A percentile compares a stretch with the other conserved stretches of the same genome.
These are phyloP conservation scores for Tulasnella sp. DNA, from an alignment of 768 basidiomycete genomes.

Conservation along the genomic window DNA sequence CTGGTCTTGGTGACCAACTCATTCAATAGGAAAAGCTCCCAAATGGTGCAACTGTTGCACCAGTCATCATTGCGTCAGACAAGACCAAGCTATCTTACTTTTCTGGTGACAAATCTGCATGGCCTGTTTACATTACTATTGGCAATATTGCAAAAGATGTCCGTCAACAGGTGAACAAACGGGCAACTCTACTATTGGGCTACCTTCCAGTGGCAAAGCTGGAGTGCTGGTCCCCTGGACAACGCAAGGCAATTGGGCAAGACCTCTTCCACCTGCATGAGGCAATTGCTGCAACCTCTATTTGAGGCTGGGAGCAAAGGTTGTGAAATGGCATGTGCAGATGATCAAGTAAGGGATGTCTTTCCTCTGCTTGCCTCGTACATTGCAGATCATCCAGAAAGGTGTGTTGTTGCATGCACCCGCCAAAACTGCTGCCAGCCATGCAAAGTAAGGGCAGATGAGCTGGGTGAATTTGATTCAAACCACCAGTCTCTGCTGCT, in stretches of 20 bases:
- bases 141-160: slow-evolving; percentile 46
- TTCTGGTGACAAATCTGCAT: slow-evolving; percentile 43
- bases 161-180: slow-evolving; percentile 39
- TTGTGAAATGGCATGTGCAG: slow-evolving; percentile 14
- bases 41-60: slow-evolving; percentile 41
- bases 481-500: background rate
- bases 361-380: slow-evolving; percentile 35
- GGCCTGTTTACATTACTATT: slow-evolving; percentile 48
- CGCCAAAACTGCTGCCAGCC: slow-evolving; percentile 31
- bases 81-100: slow-evolving; percentile 45
- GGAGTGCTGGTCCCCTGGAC: slow-evolving; percentile 17
- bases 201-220: slow-evolving; percentile 44
- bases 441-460: slow-evolving; percentile 24
- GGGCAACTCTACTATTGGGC: slow-evolving; percentile 41
- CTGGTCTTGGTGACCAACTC: slow-evolving; percentile 25
- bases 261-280: slow-evolving; percentile 25
- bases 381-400: slow-evolving; percentile 36
- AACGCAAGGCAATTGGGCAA: background rate
- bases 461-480: slow-evolving; percentile 28
- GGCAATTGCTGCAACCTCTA: background rate
- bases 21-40: slow-evolving; percentile 20
- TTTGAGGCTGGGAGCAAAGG: background rate
- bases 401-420: slow-evolving; percentile 34
- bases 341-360: slow-evolving; percentile 24
- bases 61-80: slow-evolving; percentile 48